Evolutionary conservation across 768 basidiomycete species (phyloP).

Genomic region (Scleroderma citrinum): DNA sequence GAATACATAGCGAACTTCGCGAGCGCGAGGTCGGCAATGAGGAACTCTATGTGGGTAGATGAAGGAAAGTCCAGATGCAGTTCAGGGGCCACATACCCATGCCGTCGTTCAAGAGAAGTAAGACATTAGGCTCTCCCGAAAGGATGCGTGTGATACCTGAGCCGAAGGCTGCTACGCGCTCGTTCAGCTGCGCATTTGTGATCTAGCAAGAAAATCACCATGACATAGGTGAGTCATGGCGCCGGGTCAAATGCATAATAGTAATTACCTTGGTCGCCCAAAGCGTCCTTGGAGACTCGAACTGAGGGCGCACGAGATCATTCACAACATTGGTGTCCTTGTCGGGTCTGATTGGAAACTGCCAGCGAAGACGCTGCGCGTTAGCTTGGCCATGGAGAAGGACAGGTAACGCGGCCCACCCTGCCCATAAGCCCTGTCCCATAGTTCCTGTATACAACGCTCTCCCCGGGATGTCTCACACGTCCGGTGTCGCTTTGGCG

Average conservation of each 20-base stretch:
- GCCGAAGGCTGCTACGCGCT: slow-evolving; percentile 67
- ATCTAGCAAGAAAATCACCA: slow-evolving; percentile 39
- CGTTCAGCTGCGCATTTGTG: slow-evolving; percentile 64
- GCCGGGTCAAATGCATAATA: neutral
- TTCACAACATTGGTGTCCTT: slow-evolving; percentile 64
- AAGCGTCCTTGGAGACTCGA: slow-evolving; percentile 62
- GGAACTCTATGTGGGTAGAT: slow-evolving; percentile 50
- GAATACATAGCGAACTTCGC: slow-evolving; percentile 64
- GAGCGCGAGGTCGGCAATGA: slow-evolving; percentile 76
- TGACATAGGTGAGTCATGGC: neutral
- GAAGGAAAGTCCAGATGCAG: neutral
- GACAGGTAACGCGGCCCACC: slow-evolving; percentile 38
- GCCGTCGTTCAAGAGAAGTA: slow-evolving; percentile 75
- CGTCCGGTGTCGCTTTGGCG: slow-evolving; percentile 85
- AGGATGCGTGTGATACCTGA: slow-evolving; percentile 59
- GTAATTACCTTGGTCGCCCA: slow-evolving; percentile 69
- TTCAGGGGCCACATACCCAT: slow-evolving; percentile 44
- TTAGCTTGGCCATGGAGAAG: slow-evolving; percentile 3
- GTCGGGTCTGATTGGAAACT: slow-evolving; percentile 71
- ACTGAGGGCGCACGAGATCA: slow-evolving; percentile 63
- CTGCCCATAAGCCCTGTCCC: slow-evolving; percentile 77
- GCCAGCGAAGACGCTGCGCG: neutral
- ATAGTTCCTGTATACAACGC: slow-evolving; percentile 88
- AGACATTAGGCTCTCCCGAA: slow-evolving; percentile 56
- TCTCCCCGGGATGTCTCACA: slow-evolving; percentile 76